Conservation (phyloP, 2,329 filamentous ascomycete genomes). For the Monosporascus sp. region DNA sequence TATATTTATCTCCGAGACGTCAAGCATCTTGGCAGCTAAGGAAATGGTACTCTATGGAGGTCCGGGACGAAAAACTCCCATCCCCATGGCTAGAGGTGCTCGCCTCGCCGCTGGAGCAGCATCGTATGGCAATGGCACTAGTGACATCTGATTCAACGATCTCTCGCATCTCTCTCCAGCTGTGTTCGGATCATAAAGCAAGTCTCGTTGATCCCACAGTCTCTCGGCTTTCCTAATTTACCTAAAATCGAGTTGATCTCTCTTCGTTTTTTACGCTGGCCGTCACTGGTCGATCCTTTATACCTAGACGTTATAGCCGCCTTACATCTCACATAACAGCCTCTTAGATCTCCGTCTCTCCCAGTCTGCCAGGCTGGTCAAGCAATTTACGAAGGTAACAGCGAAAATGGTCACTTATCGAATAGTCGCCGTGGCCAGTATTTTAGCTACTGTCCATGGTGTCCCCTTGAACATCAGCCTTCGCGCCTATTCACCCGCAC, state of each 20-base stretch:
- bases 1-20: conserved; percentile 20
- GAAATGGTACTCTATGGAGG: conserved; percentile 12
- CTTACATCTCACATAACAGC: background rate
- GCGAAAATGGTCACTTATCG: conserved; percentile 33
- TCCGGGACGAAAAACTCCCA: conserved; percentile 9
- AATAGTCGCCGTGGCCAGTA: conserved; percentile 31
- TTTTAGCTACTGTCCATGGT: conserved; percentile 28
- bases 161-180: conserved; percentile 18
- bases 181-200: conserved; percentile 28
- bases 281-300: conserved; percentile 31
- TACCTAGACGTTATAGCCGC: conserved; percentile 18
- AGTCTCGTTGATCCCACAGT: conserved; percentile 16
- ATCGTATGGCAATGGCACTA: background rate
- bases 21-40: conserved; percentile 24
- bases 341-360: background rate
- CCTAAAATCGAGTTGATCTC: conserved; percentile 15
- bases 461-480: conserved; percentile 40
- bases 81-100: no score
- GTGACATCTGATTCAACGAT: conserved; percentile 1
- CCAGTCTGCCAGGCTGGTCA: conserved; percentile 1
- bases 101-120: background rate
- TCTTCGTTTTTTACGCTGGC: conserved; percentile 28
- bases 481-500: conserved; percentile 39
- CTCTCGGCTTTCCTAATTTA: conserved; percentile 19
- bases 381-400: conserved; percentile 6